These are phyloP conservation scores for Pleurotus sapidus DNA, from an alignment of 768 basidiomycete genomes.

Conservation along the genomic window DNA sequence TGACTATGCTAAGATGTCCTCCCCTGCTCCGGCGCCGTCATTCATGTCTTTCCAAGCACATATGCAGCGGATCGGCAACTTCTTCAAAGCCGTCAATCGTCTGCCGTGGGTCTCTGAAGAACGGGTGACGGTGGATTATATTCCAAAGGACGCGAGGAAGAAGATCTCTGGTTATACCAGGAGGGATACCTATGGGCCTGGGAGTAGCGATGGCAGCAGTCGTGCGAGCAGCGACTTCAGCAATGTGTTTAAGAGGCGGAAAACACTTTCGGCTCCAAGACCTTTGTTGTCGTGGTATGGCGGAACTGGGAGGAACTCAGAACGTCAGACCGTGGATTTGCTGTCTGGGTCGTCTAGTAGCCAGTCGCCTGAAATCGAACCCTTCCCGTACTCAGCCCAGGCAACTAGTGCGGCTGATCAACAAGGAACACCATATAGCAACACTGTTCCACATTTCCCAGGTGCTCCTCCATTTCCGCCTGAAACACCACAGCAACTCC, in stretches of 20 bases:
- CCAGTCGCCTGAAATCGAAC: not conserved
- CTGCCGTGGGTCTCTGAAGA: conserved; percentile 42
- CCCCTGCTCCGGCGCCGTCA: conserved; percentile 35
- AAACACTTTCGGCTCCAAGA: not conserved
- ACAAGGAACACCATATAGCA: not conserved
- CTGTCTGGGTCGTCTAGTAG: not conserved
- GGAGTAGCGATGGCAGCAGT: not conserved
- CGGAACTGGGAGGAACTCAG: not conserved
- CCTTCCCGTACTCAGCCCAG: not conserved
- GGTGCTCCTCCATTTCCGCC: not conserved
- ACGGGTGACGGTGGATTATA: conserved; percentile 42
- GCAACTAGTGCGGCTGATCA: not conserved
- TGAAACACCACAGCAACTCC: too few species aligned
- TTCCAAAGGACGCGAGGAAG: conserved; percentile 22
- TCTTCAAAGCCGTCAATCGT: conserved; percentile 29
- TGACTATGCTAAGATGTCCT: conserved; percentile 49
- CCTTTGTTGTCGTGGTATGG: conserved; percentile 6
- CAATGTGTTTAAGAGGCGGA: not conserved
- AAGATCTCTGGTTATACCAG: not conserved
- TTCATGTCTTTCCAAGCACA: conserved; percentile 29
- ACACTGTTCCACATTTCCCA: not conserved
- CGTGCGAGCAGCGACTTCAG: not conserved
- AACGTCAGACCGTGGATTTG: conserved; percentile 1
- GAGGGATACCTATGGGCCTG: not conserved
- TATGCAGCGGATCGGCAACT: conserved; percentile 29